Evolutionary conservation across 23 red algal species (phyloP).

Genomic region (Gracilaria vermiculophylla): DNA sequence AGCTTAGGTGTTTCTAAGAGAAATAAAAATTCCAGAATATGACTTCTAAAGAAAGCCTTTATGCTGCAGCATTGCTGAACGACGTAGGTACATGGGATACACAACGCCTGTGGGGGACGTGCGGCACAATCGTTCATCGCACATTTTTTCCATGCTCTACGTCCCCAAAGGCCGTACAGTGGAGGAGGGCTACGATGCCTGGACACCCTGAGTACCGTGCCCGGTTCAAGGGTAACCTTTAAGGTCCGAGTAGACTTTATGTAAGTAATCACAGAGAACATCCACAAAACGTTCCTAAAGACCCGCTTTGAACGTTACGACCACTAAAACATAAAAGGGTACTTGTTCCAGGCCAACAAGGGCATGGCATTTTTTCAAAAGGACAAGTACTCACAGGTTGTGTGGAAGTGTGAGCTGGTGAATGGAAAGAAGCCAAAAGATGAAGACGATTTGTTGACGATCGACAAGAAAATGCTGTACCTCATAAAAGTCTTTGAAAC

Average conservation of each 20-base stretch:
- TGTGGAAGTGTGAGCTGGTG: slow-evolving; percentile 46
- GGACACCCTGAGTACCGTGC: slow-evolving; percentile 32
- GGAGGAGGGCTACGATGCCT: slow-evolving; percentile 18
- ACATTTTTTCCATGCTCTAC: slow-evolving; percentile 27
- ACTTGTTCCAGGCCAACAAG: slow-evolving; percentile 45
- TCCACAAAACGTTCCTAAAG: slow-evolving; percentile 51
- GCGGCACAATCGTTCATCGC: slow-evolving; percentile 23
- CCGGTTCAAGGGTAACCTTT: neutral
- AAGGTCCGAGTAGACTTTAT: slow-evolving; percentile 43
- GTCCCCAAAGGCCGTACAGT: slow-evolving; percentile 37
- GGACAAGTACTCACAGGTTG: slow-evolving; percentile 7
- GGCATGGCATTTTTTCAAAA: slow-evolving; percentile 27
- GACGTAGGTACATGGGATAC: slow-evolving; percentile 4
- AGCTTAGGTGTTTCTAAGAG: too few relatives aligned
- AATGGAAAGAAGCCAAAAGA: slow-evolving; percentile 55
- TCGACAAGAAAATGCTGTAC: slow-evolving; percentile 22
- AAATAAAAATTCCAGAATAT: too few relatives aligned
- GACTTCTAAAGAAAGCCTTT: too few relatives aligned
- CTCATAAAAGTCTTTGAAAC: slow-evolving; percentile 5
- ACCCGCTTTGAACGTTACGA: slow-evolving; percentile 38
- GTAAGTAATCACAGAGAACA: slow-evolving; percentile 50
- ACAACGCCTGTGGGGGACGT: slow-evolving; percentile 13
- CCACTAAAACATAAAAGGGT: slow-evolving; percentile 31
- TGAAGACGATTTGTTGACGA: slow-evolving; percentile 32
- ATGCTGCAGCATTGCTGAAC: too few relatives aligned